These are phyloP conservation scores for Arxiozyma telluris DNA, from an alignment of 1,139 yeast genomes.

Conservation along the genomic window DNA sequence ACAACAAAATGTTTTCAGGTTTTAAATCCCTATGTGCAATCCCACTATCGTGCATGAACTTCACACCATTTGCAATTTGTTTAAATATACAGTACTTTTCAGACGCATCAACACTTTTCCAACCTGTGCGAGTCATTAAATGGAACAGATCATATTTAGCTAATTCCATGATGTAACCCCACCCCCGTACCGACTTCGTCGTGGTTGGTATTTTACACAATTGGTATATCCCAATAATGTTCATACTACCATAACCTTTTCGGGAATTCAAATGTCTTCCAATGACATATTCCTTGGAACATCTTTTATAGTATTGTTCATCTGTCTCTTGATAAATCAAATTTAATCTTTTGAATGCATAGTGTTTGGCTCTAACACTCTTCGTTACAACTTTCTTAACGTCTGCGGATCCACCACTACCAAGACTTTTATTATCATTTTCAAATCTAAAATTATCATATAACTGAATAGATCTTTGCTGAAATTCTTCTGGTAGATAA, in stretches of 20 bases:
- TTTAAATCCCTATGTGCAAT: constrained; percentile 88
- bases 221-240: constrained; percentile 11
- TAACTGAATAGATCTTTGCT: constrained; percentile 44
- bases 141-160: constrained; percentile 65
- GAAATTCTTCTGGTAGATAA: constrained; percentile 46
- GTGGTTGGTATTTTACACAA: constrained; percentile 34
- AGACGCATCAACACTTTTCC: constrained; percentile 41
- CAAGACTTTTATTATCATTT: constrained; percentile 40
- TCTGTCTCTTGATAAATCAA: constrained; percentile 53
- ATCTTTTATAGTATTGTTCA: constrained; percentile 57
- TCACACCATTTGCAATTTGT: constrained; percentile 46
- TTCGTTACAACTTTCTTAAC: constrained; percentile 47
- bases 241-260: constrained; percentile 3
- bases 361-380: constrained; percentile 30
- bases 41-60: constrained; percentile 66
- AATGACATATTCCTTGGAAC: constrained; percentile 53
- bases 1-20: constrained; percentile 78
- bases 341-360: constrained; percentile 60
- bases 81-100: constrained; percentile 46
- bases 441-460: constrained; percentile 50
- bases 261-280: constrained; percentile 39
- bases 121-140: constrained; percentile 41
- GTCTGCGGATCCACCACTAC: constrained; percentile 67
- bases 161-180: constrained; percentile 68
- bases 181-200: constrained; percentile 49